These are phyloP conservation scores for Oidiodendron maius DNA, from an alignment of 495 filamentous ascomycete species.

Conservation along the genomic window DNA sequence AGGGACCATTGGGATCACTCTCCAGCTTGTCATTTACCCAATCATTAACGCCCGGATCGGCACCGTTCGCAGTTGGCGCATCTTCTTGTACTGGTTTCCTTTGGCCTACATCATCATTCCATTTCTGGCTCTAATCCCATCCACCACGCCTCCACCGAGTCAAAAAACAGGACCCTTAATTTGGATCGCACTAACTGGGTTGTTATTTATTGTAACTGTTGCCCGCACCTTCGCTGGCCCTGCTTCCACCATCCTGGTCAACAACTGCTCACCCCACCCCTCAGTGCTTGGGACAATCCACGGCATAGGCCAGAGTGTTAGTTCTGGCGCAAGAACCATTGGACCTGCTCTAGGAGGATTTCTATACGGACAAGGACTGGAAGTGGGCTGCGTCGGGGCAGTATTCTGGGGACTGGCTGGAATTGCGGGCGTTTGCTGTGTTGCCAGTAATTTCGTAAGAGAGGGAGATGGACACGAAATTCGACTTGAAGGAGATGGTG, in stretches of 20 bases:
- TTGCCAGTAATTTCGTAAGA: slow-evolving; percentile 60
- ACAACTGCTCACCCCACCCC: slow-evolving; percentile 79
- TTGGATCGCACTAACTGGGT: slow-evolving; percentile 62
- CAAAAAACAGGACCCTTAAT: slow-evolving; percentile 58
- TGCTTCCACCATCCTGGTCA: slow-evolving; percentile 70
- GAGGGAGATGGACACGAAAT: slow-evolving; percentile 73
- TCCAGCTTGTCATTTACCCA: slow-evolving; percentile 77
- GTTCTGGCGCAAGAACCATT: slow-evolving; percentile 63
- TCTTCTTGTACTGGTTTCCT: slow-evolving; percentile 67
- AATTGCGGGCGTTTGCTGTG: slow-evolving; percentile 54
- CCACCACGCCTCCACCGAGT: slow-evolving; percentile 48
- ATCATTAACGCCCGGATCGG: slow-evolving; percentile 60
- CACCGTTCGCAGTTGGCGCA: slow-evolving; percentile 60
- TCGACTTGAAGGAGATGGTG: slow-evolving; percentile 59
- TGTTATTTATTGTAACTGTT: slow-evolving; percentile 67
- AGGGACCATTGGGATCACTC: slow-evolving; percentile 66
- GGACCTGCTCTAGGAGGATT: slow-evolving; percentile 69
- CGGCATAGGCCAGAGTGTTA: slow-evolving; percentile 72
- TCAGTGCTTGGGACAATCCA: slow-evolving; percentile 77
- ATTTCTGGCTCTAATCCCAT: slow-evolving; percentile 66
- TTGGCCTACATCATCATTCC: slow-evolving; percentile 66
- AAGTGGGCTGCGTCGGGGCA: slow-evolving; percentile 64
- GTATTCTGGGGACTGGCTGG: slow-evolving; percentile 70
- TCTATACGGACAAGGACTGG: slow-evolving; percentile 65
- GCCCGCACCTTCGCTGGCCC: slow-evolving; percentile 81